Percentiles rank a stretch among this genome's conserved stretches.
Conservation (phyloP, 202 grass and related monocot genomes). For the Alloteropsis angusta region DNA sequence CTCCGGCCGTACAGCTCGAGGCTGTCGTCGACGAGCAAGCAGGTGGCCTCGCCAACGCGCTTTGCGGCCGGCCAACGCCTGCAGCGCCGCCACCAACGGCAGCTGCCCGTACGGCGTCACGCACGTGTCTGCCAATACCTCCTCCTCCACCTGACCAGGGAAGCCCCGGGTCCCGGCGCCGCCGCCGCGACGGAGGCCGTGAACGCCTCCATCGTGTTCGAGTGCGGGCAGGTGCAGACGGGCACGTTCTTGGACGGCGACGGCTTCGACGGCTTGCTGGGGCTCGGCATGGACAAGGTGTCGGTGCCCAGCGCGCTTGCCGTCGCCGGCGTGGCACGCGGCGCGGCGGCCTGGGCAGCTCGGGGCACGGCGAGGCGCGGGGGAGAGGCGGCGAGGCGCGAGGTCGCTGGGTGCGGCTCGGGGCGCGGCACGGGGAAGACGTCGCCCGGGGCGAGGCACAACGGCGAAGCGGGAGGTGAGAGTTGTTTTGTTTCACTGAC, state of each 20-base stretch:
- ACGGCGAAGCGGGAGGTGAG: too few relatives aligned
- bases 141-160: slow-evolving; percentile 54
- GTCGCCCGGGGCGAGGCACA: too few relatives aligned
- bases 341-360: too few relatives aligned
- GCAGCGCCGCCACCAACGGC: slow-evolving; percentile 3
- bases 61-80: slow-evolving; percentile 33
- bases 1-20: slow-evolving; percentile 38
- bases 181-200: background rate
- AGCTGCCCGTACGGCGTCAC: slow-evolving; percentile 46
- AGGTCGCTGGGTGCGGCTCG: too few relatives aligned
- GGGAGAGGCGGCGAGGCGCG: too few relatives aligned
- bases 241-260: slow-evolving; percentile 33
- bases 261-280: slow-evolving; percentile 40
- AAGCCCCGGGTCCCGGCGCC: background rate
- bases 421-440: too few relatives aligned
- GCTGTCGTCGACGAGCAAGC: slow-evolving; percentile 61
- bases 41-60: slow-evolving; percentile 24
- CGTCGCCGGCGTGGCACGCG: too few relatives aligned
- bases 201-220: slow-evolving; percentile 43
- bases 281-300: slow-evolving; percentile 46
- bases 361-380: too few relatives aligned
- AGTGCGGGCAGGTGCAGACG: slow-evolving; percentile 70
- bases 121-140: slow-evolving; percentile 47
- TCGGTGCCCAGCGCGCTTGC: slow-evolving; percentile 53
- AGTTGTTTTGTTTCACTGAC: too few relatives aligned